A percentile compares a stretch with the other conserved stretches of the same genome.
Conservation (phyloP, 2,329 filamentous ascomycete genomes). For the Lachnellula cervina region DNA sequence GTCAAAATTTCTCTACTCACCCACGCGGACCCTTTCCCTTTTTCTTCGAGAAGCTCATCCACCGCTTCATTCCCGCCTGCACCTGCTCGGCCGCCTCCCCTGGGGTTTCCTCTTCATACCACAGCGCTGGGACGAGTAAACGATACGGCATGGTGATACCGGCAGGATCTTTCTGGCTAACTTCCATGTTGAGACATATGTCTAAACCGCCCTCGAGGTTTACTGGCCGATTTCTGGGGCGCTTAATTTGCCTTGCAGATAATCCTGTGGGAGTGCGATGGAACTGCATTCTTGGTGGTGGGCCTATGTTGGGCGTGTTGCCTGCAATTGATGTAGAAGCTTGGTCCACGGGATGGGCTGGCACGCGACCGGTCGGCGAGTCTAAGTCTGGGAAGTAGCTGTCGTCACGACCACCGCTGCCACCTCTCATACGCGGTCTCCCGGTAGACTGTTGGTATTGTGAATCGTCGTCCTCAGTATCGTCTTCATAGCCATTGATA, state of each 20-base stretch:
- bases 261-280: conserved; percentile 67
- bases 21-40: conserved; percentile 1
- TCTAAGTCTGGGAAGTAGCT: conserved; percentile 44
- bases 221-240: conserved; percentile 54
- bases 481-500: conserved; percentile 51
- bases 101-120: conserved; percentile 38
- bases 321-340: conserved; percentile 24
- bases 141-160: conserved; percentile 87
- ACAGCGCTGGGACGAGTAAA: conserved; percentile 75
- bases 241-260: conserved; percentile 55
- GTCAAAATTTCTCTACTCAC: not conserved
- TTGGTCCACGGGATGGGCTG: conserved; percentile 13
- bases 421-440: conserved; percentile 30
- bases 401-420: conserved; percentile 37
- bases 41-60: conserved; percentile 15
- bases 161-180: conserved; percentile 76
- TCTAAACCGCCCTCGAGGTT: conserved; percentile 81
- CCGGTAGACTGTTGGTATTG: conserved; percentile 9
- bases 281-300: conserved; percentile 37
- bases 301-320: conserved; percentile 11
- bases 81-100: conserved; percentile 10
- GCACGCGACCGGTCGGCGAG: conserved; percentile 9
- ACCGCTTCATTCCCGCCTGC: conserved; percentile 13
- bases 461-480: conserved; percentile 24
- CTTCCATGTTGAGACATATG: conserved; percentile 83